Percentiles rank a stretch among this genome's conserved stretches.
Conservation (phyloP, 2,329 filamentous ascomycete genomes). For the Ophiostoma tasmaniense region DNA sequence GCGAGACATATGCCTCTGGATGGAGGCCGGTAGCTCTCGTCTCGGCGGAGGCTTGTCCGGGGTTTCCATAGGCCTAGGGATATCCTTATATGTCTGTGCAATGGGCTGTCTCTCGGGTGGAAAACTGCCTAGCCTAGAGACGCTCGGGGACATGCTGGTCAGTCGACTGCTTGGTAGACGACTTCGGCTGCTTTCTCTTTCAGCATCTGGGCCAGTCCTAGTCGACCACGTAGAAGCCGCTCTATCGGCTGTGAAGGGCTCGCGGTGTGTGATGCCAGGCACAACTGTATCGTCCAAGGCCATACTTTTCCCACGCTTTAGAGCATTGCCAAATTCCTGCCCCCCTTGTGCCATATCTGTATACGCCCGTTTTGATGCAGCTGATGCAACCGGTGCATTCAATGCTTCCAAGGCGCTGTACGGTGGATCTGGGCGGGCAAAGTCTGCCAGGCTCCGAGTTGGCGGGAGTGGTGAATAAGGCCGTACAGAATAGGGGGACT, state of each 20-base stretch:
- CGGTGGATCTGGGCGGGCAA: too few species aligned
- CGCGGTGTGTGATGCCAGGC: not conserved
- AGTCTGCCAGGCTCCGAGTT: not conserved
- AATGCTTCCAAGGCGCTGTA: not conserved
- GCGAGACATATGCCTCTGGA: constrained; percentile 15
- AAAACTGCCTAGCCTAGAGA: not conserved
- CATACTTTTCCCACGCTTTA: not conserved
- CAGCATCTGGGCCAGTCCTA: not conserved
- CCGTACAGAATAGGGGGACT: not conserved
- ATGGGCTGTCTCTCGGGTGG: not conserved
- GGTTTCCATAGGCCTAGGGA: not conserved
- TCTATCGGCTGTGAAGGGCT: not conserved
- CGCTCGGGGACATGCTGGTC: not conserved
- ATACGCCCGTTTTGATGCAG: not conserved
- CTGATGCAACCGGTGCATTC: not conserved
- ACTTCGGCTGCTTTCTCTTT: not conserved
- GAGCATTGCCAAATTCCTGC: not conserved
- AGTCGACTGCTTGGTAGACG: not conserved
- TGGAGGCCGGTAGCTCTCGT: constrained; percentile 15
- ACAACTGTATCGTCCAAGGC: not conserved
- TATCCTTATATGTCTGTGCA: not conserved
- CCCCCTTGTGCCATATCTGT: not conserved
- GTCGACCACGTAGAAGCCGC: not conserved
- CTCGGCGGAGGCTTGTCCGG: constrained; percentile 17
- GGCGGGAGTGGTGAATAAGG: not conserved